Base-by-base conservation (phyloP, 164 flowering plant genomes). In the Umbellularia californica region DNA sequence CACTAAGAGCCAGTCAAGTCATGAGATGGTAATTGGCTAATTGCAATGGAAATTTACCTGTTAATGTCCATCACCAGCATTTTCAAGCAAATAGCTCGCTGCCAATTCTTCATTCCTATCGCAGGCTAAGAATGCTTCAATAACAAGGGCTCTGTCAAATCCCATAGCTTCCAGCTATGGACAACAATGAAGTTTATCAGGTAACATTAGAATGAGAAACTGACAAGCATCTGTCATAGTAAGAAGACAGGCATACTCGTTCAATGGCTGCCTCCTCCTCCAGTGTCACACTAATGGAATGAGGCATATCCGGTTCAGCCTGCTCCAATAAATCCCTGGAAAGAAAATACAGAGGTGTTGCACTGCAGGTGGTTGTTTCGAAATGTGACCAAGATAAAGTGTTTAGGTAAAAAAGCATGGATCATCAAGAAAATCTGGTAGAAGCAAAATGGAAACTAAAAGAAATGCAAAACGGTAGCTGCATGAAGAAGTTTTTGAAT, bases 91-190 rank as follows among this genome's bases (percentile, higher is more conserved):
- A 80, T 92, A 95, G 81, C 93, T 95, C 65, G 84, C 88, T 58
- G 99, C 99, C 87, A 95, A 77, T 79, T 92, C 95, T 81, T 93
- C 98, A 68, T 93, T 88, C 92, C 93, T 70, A 98, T 98, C n/a
- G n/a, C n/a, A n/a, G n/a, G n/a, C n/a, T n/a, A n/a, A n/a, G n/a
- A n/a, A n/a, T n/a, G n/a, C n/a, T 78, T 95, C 99, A 52, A 95
- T 92, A 68, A 93, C 99, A 65, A 83, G 90, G 52, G 92, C 90
- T 87, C 96, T 89, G 72, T 95, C 96, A 70, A 95, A 95, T 69
- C 99, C 99, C 99, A 95, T 90, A 17, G 90, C 97, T 81, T 90
- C 98, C 22, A 95, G 93, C 99, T 95, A 77, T 69, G 67, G 63
- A 50, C n/a, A 76, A 77, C 19, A 55, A 9, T 41, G 13, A 25